A percentile compares a stretch with the other conserved stretches of the same genome.
Conservation (phyloP, 129 eudicot genomes). For the Solidago caesia region DNA sequence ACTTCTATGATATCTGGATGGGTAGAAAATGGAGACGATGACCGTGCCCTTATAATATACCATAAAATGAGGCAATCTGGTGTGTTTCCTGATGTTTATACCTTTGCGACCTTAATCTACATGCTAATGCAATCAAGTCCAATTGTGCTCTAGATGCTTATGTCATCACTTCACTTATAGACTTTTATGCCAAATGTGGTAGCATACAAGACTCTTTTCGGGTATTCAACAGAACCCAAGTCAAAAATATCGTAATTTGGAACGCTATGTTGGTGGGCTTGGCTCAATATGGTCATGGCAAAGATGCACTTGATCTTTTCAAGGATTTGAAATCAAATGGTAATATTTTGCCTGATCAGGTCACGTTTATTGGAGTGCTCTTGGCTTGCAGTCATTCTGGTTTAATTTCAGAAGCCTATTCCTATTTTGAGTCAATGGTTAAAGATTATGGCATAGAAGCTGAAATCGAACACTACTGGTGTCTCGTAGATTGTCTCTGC, state of each 20-base stretch:
- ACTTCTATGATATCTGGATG: conserved; percentile 49
- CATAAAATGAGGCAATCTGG: conserved; percentile 46
- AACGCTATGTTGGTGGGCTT: conserved; percentile 53
- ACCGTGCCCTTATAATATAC: conserved; percentile 39
- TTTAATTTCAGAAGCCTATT: conserved; percentile 39
- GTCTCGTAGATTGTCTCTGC: conserved; percentile 51
- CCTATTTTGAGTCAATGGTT: conserved; percentile 33
- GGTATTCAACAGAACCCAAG: conserved; percentile 32
- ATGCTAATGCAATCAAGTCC: conserved; percentile 41
- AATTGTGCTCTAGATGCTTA: conserved; percentile 34
- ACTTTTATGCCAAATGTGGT: conserved; percentile 57
- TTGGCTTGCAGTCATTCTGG: conserved; percentile 56
- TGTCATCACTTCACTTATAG: conserved; percentile 45
- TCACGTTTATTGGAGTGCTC: conserved; percentile 49
- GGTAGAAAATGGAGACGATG: conserved; percentile 48
- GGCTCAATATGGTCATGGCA: conserved; percentile 53
- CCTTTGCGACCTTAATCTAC: conserved; percentile 49
- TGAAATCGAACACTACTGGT: conserved; percentile 45
- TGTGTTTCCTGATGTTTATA: conserved; percentile 44
- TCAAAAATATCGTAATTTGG: conserved; percentile 36
- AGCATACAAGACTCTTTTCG: conserved; percentile 45
- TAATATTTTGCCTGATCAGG: conserved; percentile 37
- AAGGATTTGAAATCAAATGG: conserved; percentile 23
- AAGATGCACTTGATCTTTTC: conserved; percentile 44
- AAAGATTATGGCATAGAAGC: conserved; percentile 43